Base-by-base conservation (phyloP, 345 rosid species). In the Hibiscus trionum region DNA sequence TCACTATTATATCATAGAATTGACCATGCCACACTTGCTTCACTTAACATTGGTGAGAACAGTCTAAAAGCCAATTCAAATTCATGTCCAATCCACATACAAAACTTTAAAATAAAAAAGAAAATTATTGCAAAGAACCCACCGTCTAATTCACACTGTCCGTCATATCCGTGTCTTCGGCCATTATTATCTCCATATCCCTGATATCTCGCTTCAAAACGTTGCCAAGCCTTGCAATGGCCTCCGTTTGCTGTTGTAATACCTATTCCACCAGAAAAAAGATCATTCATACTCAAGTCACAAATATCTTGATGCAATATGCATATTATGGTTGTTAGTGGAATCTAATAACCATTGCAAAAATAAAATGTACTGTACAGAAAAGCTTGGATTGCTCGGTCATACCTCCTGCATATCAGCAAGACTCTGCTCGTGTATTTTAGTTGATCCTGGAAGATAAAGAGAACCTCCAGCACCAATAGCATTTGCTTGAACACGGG, bases 371-470 rank as follows among this genome's bases (percentile, higher is more conserved):
- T 67, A 49, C 11, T 0, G 55, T 27, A 17, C 26, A 68, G 31
- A 33, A 67, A 29, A 14, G 42, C 14, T 61, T 44, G 29, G 58
- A 75, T 59, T 59, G 26, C 27, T 59, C 7, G 4, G 2, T 44
- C 75, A 70, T 82, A 88, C 99, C 91, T 93, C 98, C 79, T 96
- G 98, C 97, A 96, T 89, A 77, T 96, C 96, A 15, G 88, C 82
- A 74, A 96, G 90, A 81, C 99, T 93, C 83, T 88, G 97, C 75
- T 91, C 98, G 11, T 91, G 90, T 82, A 93, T 89, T 84, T 92
- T 96, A 69, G 99, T 82, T 76, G 99, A 96, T 67, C 95, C 99
- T 10, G 96, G 93, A 69, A 93, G 91, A 80, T 85, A 86, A 73
- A 88, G 47, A 75, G 94, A 85, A 70, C 87, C 84, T 73, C 88